Evolutionary conservation across 1,139 yeast species (phyloP), one percentile per base, ranked within the genome.

Genomic region (Candida buenavistaensis): DNA sequence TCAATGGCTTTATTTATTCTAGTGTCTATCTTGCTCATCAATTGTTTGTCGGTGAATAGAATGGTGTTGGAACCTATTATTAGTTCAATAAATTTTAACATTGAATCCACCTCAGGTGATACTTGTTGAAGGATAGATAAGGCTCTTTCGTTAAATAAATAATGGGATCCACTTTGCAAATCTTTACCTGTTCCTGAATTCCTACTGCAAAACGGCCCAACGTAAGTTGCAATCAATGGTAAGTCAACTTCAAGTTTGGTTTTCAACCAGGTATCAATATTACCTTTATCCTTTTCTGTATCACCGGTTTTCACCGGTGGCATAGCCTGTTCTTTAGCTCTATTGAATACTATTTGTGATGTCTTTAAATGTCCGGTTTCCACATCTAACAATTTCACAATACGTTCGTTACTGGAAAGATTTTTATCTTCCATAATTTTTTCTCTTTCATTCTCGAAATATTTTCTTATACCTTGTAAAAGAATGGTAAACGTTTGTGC

Each of bases 401-500:
- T 43, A 39, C 64, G 62, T 9, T 47, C 52, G 11, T 44, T 40
- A 5, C 45, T 39, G 3, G 56, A 30, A 15, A 57, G 38, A 2
- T 39, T 40, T 1, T 46, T 32, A 25, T 54, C 48, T 2, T 39
- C 34, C 6, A 37, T 39, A 7, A 62, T 43, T 7, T 28, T 26
- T 3, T 50, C 50, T 5, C 55, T 51, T 22, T 55, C 43, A 24
- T 30, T 20, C 14, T 52, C 47, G 19, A 56, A 48, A 32, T 48
- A 52, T 26, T 50, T 54, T 28, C 55, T 60, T 11, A 64, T 39
- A 4, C 76, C 76, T 36, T 62, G 57, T 13, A 68, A 50, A 35
- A 70, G 57, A 13, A 65, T 68, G 1, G 75, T 66, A 32, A 64
- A 70, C 2, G 75, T 62, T 34, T 61, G 67, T 17, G 57, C 48